phyloP scores from a whole-genome alignment of 371 early-diverging fungal species.

The Mortierella sp. region DNA sequence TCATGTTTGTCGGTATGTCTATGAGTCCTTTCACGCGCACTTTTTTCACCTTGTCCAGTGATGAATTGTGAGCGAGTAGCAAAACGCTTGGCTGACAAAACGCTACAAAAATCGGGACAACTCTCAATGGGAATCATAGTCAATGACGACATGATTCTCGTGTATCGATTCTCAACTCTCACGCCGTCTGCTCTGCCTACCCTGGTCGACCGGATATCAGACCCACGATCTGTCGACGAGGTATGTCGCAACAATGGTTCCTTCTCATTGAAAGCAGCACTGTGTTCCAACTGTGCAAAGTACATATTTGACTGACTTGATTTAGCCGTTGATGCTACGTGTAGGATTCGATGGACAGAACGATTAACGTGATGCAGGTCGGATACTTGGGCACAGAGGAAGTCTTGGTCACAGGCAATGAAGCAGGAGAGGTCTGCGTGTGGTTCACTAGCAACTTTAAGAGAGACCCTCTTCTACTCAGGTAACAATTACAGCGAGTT shows the following conservation, averaged over 20 bases:
- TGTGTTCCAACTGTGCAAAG: neutral
- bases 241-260: slow-evolving; percentile 9
- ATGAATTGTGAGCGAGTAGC: no score
- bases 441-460: slow-evolving; percentile 48
- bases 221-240: slow-evolving; percentile 31
- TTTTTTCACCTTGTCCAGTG: no score
- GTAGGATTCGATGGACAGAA: slow-evolving; percentile 30
- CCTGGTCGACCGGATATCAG: slow-evolving; percentile 18
- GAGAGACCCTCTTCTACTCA: slow-evolving; percentile 42
- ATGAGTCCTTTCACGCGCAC: neutral
- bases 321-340: neutral
- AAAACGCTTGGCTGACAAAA: neutral
- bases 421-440: slow-evolving; percentile 44
- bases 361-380: slow-evolving; percentile 42
- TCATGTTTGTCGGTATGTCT: slow-evolving; percentile 38
- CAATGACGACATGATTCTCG: slow-evolving; percentile 19
- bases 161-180: slow-evolving; percentile 48
- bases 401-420: slow-evolving; percentile 41
- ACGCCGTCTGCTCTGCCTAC: slow-evolving; percentile 38
- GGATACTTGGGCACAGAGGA: slow-evolving; percentile 49
- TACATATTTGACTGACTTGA: neutral
- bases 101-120: neutral
- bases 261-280: neutral
- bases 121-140: slow-evolving; percentile 16
- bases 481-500: slow-evolving; percentile 5